Base-by-base conservation (phyloP, 2,329 filamentous ascomycete species). In the Phyllosticta citrichinensis region DNA sequence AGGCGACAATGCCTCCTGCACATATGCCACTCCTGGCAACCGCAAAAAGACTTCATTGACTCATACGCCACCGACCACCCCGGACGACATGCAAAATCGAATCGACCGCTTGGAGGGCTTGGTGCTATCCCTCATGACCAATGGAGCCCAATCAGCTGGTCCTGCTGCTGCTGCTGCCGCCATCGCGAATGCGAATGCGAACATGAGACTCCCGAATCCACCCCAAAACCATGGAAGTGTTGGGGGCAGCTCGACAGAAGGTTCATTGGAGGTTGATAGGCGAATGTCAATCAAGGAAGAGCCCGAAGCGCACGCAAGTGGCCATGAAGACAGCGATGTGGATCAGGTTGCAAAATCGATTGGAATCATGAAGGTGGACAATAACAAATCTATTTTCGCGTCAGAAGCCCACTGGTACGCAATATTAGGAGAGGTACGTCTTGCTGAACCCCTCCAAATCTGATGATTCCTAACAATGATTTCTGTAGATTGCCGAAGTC, bases 71-170 rank as follows among this genome's bases (percentile, higher is more conserved):
- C 76, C 83, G 76, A 80, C 81, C 61, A 80, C 82, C 67, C 91
- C 93, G 56, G 92, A 96, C 81, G 93, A 97, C 75, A 97, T 97
- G 93, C 93, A 97, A 78, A 96, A 95, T 71, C 88, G 94, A 73
- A 97, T 97, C 77, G 92, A 97, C 78, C 85, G 93, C 68, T 81
- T 97, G 66, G 93, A 97, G 81, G 88, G 89, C 67, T 79, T 97
- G 73, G 93, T 97, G 63, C 77, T 97, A 65, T 95, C 91, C 27
- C 76, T 97, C 70, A 97, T 97, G 93, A 93, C 93, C 70, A 92
- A 89, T 73, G 90, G 90, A 62, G 82, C 80, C n/a, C 79, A 83
- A 65, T 80, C 83, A 60, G 79, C 81, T 55, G 83, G 83, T 22
- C 79, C 80, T 3, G 73, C 80, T 19, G 83, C 83, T 56, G 83